Conservation (phyloP, 345 rosid genomes). For the Boechera retrofracta region DNA sequence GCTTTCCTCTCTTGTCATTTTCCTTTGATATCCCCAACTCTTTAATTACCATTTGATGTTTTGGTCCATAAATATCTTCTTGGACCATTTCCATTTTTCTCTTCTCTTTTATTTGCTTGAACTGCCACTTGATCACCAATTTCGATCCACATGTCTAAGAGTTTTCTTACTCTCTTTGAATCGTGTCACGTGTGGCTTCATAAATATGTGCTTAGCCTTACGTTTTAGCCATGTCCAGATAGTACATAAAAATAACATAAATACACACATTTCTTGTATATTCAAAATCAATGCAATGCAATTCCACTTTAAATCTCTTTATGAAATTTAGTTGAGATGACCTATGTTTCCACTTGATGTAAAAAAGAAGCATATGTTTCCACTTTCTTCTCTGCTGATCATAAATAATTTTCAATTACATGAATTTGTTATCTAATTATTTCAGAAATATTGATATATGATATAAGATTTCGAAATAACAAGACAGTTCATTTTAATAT, state of each 20-base stretch:
- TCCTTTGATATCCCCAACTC: slow-evolving; percentile 30
- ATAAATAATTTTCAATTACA: neutral
- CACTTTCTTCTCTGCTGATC: neutral
- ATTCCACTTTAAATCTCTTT: neutral
- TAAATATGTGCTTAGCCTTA: slow-evolving; percentile 10
- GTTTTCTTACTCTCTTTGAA: slow-evolving; percentile 15
- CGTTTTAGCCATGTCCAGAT: slow-evolving; percentile 21
- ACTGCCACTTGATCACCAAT: slow-evolving; percentile 22
- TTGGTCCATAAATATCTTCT: slow-evolving; percentile 4
- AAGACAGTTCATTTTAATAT: neutral
- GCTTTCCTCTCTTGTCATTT: slow-evolving; percentile 23
- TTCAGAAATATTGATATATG: neutral
- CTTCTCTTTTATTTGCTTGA: slow-evolving; percentile 11
- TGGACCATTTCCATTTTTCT: slow-evolving; percentile 21
- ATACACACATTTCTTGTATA: neutral
- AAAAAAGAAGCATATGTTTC: neutral
- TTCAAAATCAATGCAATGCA: neutral
- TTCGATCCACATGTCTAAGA: slow-evolving; percentile 28
- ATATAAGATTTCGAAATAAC: neutral
- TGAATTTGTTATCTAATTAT: neutral
- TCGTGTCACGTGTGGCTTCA: slow-evolving; percentile 32
- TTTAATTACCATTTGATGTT: slow-evolving; percentile 28
- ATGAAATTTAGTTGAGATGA: neutral
- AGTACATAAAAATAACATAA: neutral
- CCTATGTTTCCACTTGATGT: neutral